These are phyloP conservation scores for Spergularia bocconei DNA, from an alignment of 148 eudicot species.

Conservation along the genomic window DNA sequence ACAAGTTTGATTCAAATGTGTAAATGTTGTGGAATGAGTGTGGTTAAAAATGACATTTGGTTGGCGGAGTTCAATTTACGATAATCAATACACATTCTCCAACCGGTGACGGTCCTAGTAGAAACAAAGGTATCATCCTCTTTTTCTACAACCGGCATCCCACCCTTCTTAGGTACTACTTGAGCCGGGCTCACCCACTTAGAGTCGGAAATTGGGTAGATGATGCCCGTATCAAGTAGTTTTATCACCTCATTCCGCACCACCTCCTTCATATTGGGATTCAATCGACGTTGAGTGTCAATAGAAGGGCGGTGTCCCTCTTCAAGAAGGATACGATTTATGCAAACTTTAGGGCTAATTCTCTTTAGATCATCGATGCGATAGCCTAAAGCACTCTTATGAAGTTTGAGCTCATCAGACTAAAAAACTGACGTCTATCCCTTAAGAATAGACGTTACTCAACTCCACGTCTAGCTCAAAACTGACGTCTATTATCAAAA, in stretches of 20 bases:
- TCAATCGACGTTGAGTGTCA: background rate
- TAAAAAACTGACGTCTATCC: too few species aligned
- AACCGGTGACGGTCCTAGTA: background rate
- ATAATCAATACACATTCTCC: background rate
- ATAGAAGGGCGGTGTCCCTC: background rate
- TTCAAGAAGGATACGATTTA: background rate
- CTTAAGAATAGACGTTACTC: too few species aligned
- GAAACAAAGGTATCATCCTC: background rate
- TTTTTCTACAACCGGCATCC: background rate
- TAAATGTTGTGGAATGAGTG: too few species aligned
- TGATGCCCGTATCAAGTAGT: background rate
- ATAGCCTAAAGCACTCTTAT: background rate
- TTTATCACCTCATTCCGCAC: background rate
- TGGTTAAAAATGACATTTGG: too few species aligned
- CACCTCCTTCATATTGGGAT: background rate
- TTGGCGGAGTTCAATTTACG: background rate
- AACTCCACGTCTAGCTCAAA: too few species aligned
- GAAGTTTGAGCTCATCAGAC: background rate
- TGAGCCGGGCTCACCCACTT: background rate
- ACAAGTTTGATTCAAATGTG: too few species aligned
- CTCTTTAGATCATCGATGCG: background rate
- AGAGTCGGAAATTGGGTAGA: background rate
- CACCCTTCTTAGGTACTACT: background rate
- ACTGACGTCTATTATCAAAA: too few species aligned
- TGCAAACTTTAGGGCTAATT: background rate